These are phyloP conservation scores for Cystobasidium onofrii DNA, from an alignment of 768 basidiomycete genomes.

Conservation along the genomic window DNA sequence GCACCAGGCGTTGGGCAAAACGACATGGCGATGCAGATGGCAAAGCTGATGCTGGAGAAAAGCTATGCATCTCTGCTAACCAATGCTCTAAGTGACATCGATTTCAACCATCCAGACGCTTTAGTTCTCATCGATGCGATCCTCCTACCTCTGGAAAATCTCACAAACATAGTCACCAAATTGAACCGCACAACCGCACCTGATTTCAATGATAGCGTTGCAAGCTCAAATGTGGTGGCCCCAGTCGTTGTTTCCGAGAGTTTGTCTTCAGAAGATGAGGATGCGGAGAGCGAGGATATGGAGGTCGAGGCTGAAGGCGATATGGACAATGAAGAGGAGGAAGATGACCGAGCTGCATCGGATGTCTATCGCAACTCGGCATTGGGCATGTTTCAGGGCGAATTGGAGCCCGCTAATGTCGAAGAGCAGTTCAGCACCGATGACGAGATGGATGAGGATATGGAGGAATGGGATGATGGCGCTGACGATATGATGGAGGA, in stretches of 20 bases:
- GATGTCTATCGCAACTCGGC: slow-evolving; percentile 94
- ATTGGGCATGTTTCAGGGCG: slow-evolving; percentile 64
- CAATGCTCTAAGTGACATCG: slow-evolving; percentile 77
- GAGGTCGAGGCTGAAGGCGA: slow-evolving; percentile 47
- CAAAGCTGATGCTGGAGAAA: slow-evolving; percentile 98
- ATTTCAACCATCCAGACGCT: slow-evolving; percentile 89
- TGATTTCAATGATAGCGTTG: background rate
- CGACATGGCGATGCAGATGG: slow-evolving; percentile 77
- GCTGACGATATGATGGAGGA: slow-evolving; percentile 40
- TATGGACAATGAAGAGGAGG: slow-evolving; percentile 59
- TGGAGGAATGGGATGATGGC: slow-evolving; percentile 36
- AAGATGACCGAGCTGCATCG: slow-evolving; percentile 56
- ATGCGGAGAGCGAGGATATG: slow-evolving; percentile 43
- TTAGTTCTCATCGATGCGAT: slow-evolving; percentile 76
- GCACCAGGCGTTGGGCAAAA: slow-evolving; percentile 48
- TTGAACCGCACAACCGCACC: slow-evolving; percentile 63
- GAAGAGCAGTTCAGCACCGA: slow-evolving; percentile 31
- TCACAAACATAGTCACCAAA: slow-evolving; percentile 96
- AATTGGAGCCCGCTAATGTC: slow-evolving; percentile 44
- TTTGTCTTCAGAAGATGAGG: slow-evolving; percentile 48
- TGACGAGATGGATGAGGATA: slow-evolving; percentile 37
- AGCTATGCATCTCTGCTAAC: slow-evolving; percentile 85
- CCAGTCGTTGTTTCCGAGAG: background rate
- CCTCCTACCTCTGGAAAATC: slow-evolving; percentile 73
- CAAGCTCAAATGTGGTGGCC: slow-evolving; percentile 47